Evolutionary conservation across 352 stramenopile genomes (phyloP).

Genomic region (Globisporangium ultimum): DNA sequence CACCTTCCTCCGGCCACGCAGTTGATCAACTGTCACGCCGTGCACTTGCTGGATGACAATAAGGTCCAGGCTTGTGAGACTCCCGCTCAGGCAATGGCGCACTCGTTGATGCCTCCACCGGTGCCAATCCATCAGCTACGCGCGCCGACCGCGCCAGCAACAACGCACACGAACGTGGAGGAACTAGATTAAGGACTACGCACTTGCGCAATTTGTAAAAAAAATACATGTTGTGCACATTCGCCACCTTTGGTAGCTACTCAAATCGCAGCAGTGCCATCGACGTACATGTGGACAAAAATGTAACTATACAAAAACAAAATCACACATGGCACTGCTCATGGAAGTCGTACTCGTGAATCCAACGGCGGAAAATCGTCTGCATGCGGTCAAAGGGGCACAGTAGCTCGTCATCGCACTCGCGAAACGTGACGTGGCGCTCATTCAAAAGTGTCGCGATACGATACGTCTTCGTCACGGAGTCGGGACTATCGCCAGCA

Average conservation of each 20-base stretch:
- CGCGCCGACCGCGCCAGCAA: background rate
- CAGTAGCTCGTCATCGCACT: constrained; percentile 34
- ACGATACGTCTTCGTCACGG: constrained; percentile 19
- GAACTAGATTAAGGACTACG: constrained; percentile 39
- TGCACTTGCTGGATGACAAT: background rate
- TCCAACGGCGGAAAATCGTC: constrained; percentile 53
- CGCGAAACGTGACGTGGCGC: constrained; percentile 47
- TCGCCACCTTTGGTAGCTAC: too few species aligned
- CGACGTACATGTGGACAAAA: too few species aligned
- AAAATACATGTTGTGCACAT: background rate
- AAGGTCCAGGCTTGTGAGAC: background rate
- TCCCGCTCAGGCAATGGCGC: background rate
- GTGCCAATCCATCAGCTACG: constrained; percentile 6
- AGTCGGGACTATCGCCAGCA: background rate
- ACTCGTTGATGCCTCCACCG: constrained; percentile 16
- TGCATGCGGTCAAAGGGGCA: constrained; percentile 61
- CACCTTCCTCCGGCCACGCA: constrained; percentile 5
- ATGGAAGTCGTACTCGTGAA: constrained; percentile 72
- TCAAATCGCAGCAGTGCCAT: background rate
- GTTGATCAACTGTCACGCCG: constrained; percentile 8
- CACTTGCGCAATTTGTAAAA: background rate
- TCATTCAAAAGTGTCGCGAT: constrained; percentile 72
- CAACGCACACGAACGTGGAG: constrained; percentile 41
- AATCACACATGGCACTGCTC: constrained; percentile 31
- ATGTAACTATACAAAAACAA: background rate